Conservation (phyloP, 371 early-diverging fungal species). For the Zopfochytrium polystomum region DNA sequence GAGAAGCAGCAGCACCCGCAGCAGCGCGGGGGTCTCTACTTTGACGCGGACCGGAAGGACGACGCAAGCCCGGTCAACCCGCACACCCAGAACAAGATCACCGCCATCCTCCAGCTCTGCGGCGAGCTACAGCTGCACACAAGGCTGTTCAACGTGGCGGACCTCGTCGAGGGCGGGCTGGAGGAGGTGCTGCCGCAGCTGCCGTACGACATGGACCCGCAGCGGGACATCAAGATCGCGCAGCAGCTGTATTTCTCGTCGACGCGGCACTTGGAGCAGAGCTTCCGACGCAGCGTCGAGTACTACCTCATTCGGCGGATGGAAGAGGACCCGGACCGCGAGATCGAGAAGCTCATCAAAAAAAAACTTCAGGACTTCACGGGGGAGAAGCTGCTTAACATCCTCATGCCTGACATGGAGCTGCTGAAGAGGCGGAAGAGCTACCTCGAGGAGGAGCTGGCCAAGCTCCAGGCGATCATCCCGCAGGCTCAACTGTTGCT, state of each 20-base stretch:
- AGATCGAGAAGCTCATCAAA: background rate
- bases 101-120: background rate
- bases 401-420: no score
- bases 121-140: no score
- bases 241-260: background rate
- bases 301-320: background rate
- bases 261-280: background rate
- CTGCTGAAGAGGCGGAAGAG: no score
- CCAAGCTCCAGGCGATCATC: no score
- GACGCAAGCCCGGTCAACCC: background rate
- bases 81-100: background rate
- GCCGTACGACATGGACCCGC: background rate
- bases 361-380: background rate
- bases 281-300: background rate
- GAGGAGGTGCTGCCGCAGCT: background rate
- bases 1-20: background rate
- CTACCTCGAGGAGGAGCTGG: no score
- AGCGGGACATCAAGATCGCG: background rate
- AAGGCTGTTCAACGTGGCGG: background rate
- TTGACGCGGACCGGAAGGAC: background rate
- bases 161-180: background rate
- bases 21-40: background rate
- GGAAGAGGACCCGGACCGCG: background rate
- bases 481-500: no score
- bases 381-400: no score